phyloP scores from a whole-genome alignment of 1,284 basidiomycete species.

The Inonotus hispidus region DNA sequence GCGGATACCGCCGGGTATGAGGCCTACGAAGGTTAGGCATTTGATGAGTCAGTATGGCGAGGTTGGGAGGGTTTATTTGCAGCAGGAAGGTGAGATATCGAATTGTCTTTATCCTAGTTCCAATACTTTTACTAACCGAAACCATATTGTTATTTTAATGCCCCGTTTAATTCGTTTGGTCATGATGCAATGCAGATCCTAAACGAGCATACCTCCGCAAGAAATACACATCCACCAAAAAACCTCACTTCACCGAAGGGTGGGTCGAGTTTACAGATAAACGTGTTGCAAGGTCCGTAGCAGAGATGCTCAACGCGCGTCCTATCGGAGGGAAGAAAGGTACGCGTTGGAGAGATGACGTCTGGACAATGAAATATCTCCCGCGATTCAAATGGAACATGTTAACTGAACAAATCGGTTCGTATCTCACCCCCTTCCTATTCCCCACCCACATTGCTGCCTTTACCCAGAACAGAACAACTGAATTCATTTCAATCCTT shows the following conservation, averaged over 20 bases:
- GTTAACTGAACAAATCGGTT: conserved; percentile 97
- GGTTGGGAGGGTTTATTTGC: conserved; percentile 81
- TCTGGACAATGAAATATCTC: conserved; percentile 99
- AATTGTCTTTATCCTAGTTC: no score
- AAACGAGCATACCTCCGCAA: conserved; percentile 72
- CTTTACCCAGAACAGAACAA: not conserved
- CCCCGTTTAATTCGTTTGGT: no score
- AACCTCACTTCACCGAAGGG: conserved; percentile 87
- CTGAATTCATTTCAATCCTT: no score
- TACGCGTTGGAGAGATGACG: conserved; percentile 88
- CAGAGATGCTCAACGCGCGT: conserved; percentile 94
- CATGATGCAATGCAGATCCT: conserved; percentile 42
- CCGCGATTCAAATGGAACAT: conserved; percentile 99
- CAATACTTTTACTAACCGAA: not conserved
- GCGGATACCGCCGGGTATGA: conserved; percentile 98
- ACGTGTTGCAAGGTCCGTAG: conserved; percentile 83
- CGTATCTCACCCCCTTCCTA: conserved; percentile 33
- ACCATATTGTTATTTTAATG: no score
- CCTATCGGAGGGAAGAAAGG: conserved; percentile 95
- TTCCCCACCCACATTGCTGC: not conserved
- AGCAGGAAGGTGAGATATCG: conserved; percentile 66
- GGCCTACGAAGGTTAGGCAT: conserved; percentile 92
- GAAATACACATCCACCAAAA: conserved; percentile 79
- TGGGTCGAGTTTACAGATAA: conserved; percentile 99
- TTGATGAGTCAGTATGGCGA: conserved; percentile 83